These are phyloP conservation scores for Annulohypoxylon nitens DNA, from an alignment of 495 filamentous ascomycete species.

Conservation along the genomic window DNA sequence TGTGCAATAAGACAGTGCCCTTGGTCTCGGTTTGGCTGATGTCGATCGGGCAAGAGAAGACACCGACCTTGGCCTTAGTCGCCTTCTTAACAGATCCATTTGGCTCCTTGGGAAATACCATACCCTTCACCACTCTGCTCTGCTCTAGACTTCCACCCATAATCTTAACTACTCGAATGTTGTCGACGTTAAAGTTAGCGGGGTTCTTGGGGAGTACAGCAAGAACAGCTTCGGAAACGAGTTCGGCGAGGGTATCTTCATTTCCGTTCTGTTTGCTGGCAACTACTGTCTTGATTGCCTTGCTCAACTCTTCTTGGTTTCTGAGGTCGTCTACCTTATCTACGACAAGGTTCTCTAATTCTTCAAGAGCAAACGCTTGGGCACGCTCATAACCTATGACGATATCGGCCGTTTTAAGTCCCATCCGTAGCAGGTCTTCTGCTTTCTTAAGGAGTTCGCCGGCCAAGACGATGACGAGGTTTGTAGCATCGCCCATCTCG, in stretches of 20 bases:
- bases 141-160: slow-evolving; percentile 97
- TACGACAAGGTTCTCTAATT: slow-evolving; percentile 88
- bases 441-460: slow-evolving; percentile 98
- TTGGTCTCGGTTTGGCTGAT: slow-evolving; percentile 98
- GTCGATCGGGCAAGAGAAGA: slow-evolving; percentile 97
- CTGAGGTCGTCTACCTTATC: slow-evolving; percentile 90
- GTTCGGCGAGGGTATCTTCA: slow-evolving; percentile 84
- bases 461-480: slow-evolving; percentile 95
- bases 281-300: slow-evolving; percentile 94
- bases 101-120: slow-evolving; percentile 96
- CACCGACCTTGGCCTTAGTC: slow-evolving; percentile 92
- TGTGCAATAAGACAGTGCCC: slow-evolving; percentile 98
- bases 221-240: slow-evolving; percentile 94
- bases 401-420: slow-evolving; percentile 96
- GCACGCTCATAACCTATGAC: slow-evolving; percentile 95
- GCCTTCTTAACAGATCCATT: slow-evolving; percentile 91
- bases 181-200: slow-evolving; percentile 99
- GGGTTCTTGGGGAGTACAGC: slow-evolving; percentile 97
- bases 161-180: slow-evolving; percentile 98
- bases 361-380: slow-evolving; percentile 84
- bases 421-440: slow-evolving; percentile 94
- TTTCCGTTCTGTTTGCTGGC: slow-evolving; percentile 95
- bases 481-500: slow-evolving; percentile 99
- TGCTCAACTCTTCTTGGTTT: slow-evolving; percentile 84
- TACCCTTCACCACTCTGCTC: slow-evolving; percentile 94